phyloP scores from a whole-genome alignment of 306 rosid genomes.

The Acacia acuminata region DNA sequence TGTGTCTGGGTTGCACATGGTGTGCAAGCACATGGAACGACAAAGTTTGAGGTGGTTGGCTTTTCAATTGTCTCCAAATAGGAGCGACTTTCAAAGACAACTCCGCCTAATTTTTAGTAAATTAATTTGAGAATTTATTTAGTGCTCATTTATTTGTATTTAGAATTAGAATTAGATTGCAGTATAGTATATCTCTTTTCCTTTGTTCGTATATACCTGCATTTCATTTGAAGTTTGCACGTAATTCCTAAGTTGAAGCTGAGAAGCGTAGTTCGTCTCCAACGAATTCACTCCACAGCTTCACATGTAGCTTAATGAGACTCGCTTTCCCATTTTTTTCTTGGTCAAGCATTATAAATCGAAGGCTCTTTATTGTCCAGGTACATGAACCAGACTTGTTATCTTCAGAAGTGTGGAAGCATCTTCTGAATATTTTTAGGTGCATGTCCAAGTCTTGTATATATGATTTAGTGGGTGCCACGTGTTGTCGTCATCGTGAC shows the following conservation, averaged over 20 bases:
- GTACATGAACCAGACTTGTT: conserved; percentile 26
- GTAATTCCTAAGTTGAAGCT: background rate
- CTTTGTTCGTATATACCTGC: background rate
- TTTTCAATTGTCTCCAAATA: background rate
- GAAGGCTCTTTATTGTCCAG: background rate
- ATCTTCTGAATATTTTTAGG: background rate
- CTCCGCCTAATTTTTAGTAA: background rate
- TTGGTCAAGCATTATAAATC: background rate
- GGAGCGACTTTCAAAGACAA: too few relatives aligned
- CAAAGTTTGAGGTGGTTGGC: conserved; percentile 35
- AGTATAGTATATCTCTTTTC: background rate
- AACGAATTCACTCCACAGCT: background rate
- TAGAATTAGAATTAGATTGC: background rate
- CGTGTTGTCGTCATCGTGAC: background rate
- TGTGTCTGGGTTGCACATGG: conserved; percentile 33
- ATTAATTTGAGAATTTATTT: background rate
- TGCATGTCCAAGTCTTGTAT: background rate
- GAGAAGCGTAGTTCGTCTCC: background rate
- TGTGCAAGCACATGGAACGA: conserved; percentile 6
- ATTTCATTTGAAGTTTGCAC: background rate
- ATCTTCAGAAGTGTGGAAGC: background rate
- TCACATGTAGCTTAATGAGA: background rate
- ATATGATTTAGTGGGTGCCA: background rate
- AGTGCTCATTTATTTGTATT: background rate
- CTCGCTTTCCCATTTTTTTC: background rate